Evolutionary conservation across 768 basidiomycete species (phyloP), one percentile per base, ranked within the genome.

Genomic region (Termitomyces sp.): DNA sequence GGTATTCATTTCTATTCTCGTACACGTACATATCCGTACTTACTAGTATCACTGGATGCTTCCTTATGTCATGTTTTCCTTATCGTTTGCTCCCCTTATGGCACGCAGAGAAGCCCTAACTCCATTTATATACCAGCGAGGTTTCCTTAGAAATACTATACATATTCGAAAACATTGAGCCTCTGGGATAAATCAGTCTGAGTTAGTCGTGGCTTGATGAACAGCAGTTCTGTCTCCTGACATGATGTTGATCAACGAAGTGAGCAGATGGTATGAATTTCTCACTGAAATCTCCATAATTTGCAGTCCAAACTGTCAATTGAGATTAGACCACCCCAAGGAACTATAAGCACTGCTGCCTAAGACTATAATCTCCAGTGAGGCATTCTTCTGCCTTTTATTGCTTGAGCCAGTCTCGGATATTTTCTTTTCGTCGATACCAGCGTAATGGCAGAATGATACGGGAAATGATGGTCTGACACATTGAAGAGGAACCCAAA

Each of bases 391-490:
- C 50, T 29, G 32, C 40, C 47, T 60, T 43, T 31, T 54, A 63
- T 52, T 60, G 49, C 20, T 65, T 62, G 9, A 55, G 25, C 60
- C 56, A 60, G 29, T 17, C 36, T 31, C 48, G 47, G 15, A 66
- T 38, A 32, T 62, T 60, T 7, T 56, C 46, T 53, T 55, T 54
- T 51, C 68, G 66, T 57, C 60, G 56, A 43, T 66, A 62, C 74
- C 76, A 77, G 68, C 83, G 80, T 64, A 86, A 48, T 15, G 79
- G 75, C 15, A 86, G 65, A 11, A 79, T 80, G 36, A 80, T 70
- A 66, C 82, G 80, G 12, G 85, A 85, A 29, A 86, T 63, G 5
- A 65, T 64, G n/a, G 79, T 73, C 83, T 83, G 34, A 84, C 8
- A 62, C 80, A 56, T 34, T 25, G 25, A 83, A 65, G 42, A 82